These are phyloP conservation scores for Euphorbia schlechtendalii DNA, from an alignment of 441 rosid genomes.

Conservation along the genomic window DNA sequence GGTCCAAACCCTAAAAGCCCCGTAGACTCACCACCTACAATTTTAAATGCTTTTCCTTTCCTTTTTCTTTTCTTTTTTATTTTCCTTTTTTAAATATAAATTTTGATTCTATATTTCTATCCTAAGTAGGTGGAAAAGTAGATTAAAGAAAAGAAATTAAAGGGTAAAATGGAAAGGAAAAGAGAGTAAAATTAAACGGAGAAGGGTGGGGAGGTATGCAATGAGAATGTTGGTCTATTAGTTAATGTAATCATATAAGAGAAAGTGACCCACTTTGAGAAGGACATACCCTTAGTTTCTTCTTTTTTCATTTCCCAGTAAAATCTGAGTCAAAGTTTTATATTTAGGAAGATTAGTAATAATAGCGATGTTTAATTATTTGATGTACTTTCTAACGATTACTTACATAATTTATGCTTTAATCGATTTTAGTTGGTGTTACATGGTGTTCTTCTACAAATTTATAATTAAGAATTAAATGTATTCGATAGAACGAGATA, in stretches of 20 bases:
- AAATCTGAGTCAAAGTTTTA: background rate
- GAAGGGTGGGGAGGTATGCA: slow-evolving; percentile 28
- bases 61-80: background rate
- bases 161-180: background rate
- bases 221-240: slow-evolving; percentile 41
- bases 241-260: slow-evolving; percentile 29
- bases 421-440: too few species aligned
- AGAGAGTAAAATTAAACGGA: slow-evolving; percentile 13
- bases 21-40: slow-evolving; percentile 19
- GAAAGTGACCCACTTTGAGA: slow-evolving; percentile 32
- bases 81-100: background rate
- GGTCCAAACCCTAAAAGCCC: slow-evolving; percentile 22
- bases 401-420: too few species aligned
- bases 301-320: background rate
- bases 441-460: too few species aligned
- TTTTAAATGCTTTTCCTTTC: background rate
- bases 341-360: background rate
- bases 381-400: background rate
- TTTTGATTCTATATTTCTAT: background rate
- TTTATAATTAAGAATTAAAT: too few species aligned
- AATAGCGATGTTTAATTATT: background rate
- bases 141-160: background rate
- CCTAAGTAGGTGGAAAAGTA: background rate
- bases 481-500: too few species aligned
- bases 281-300: slow-evolving; percentile 15